A percentile compares a stretch with the other conserved stretches of the same genome.
Conservation (phyloP, 495 filamentous ascomycete genomes). For the Paragyromitra xinjiangensis region DNA sequence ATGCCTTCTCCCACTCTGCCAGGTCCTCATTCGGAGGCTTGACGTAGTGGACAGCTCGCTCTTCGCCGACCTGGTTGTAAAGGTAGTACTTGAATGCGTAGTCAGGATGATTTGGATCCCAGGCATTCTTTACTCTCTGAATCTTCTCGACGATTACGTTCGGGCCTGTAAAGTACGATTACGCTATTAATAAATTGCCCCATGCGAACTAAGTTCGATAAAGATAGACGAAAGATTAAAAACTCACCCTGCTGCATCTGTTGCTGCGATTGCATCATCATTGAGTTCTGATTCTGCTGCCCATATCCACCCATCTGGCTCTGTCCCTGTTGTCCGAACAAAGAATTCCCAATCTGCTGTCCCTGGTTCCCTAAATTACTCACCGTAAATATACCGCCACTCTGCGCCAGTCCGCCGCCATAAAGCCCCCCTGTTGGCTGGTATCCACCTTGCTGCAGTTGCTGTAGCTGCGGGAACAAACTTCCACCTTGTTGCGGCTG, state of each 20-base stretch:
- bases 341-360: conserved; percentile 41
- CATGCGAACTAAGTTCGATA: background rate
- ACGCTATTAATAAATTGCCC: conserved; percentile 27
- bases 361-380: conserved; percentile 15
- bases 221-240: background rate
- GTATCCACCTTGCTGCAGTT: conserved; percentile 44
- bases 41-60: conserved; percentile 80
- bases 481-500: conserved; percentile 36
- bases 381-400: conserved; percentile 32
- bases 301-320: conserved; percentile 37
- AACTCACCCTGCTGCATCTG: conserved; percentile 37
- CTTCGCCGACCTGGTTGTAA: conserved; percentile 88
- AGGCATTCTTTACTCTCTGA: conserved; percentile 78
- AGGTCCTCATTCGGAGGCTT: conserved; percentile 79
- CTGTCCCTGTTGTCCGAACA: conserved; percentile 39
- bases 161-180: conserved; percentile 63
- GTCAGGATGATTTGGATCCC: conserved; percentile 74
- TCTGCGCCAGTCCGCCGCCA: conserved; percentile 35
- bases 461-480: conserved; percentile 40
- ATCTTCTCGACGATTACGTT: conserved; percentile 89
- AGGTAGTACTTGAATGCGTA: conserved; percentile 90
- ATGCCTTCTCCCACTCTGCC: conserved; percentile 90
- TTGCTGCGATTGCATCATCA: conserved; percentile 48
- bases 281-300: conserved; percentile 41
- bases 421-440: conserved; percentile 41